Evolutionary conservation across 176 grass and related monocot species (phyloP).

Genomic region (Otatea glauca): DNA sequence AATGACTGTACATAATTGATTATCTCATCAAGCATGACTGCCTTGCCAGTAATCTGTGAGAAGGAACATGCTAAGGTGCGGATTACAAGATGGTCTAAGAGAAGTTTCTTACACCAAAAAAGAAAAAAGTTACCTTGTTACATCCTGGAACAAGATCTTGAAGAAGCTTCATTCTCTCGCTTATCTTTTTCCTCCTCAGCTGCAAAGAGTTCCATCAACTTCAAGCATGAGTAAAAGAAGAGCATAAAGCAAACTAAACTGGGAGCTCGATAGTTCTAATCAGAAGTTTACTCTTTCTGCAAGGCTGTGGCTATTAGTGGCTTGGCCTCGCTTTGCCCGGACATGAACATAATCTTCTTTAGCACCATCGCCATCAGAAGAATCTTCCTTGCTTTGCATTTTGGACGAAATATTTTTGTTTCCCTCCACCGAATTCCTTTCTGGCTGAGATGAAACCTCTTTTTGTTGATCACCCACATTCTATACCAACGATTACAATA

Average conservation of each 20-base stretch:
- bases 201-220: conserved; percentile 52
- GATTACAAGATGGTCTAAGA: not conserved
- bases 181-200: conserved; percentile 98
- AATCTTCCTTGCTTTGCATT: conserved; percentile 59
- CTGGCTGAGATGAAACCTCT: conserved; percentile 55
- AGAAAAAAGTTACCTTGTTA: conserved; percentile 61
- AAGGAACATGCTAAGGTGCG: conserved; percentile 21
- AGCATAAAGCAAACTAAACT: conserved; percentile 40
- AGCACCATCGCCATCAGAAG: conserved; percentile 58
- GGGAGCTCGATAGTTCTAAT: conserved; percentile 5
- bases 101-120: conserved; percentile 31
- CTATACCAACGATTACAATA: conserved; percentile 38
- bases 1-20: conserved; percentile 99
- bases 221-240: conserved; percentile 39
- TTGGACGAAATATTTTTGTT: conserved; percentile 49
- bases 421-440: conserved; percentile 49
- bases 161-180: conserved; percentile 98
- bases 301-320: conserved; percentile 98
- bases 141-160: conserved; percentile 99
- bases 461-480: conserved; percentile 55
- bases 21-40: conserved; percentile 99
- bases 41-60: conserved; percentile 88
- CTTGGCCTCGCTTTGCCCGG: conserved; percentile 90
- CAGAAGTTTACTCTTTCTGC: conserved; percentile 82
- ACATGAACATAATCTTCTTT: conserved; percentile 94